Evolutionary conservation across 371 early-diverging fungal genomes (phyloP).

Genomic region (Rhizopus delemar): DNA sequence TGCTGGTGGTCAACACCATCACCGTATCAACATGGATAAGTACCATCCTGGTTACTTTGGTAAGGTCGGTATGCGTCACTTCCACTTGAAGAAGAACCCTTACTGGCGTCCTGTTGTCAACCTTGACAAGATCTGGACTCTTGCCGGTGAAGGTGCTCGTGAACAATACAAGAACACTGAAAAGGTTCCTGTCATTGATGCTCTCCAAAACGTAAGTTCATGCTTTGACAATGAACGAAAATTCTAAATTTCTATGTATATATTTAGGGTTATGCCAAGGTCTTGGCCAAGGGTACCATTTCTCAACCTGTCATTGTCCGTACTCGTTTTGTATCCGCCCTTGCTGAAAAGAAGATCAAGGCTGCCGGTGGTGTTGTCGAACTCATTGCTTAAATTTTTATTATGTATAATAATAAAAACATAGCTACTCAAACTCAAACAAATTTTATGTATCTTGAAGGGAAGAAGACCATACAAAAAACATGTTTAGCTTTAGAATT

Average conservation of each 20-base stretch:
- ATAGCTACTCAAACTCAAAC: too few species aligned
- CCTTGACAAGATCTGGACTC: slow-evolving; percentile 92
- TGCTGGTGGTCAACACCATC: slow-evolving; percentile 99
- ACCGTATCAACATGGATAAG: slow-evolving; percentile 99
- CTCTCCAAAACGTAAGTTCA: slow-evolving; percentile 67
- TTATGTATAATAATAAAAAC: too few species aligned
- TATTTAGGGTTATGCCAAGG: slow-evolving; percentile 90
- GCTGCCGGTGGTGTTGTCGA: slow-evolving; percentile 89
- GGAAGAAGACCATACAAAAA: too few species aligned
- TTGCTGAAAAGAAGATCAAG: slow-evolving; percentile 99
- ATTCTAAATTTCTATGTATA: neutral
- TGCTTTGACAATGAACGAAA: neutral
- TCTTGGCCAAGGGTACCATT: slow-evolving; percentile 94
- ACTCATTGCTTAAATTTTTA: slow-evolving; percentile 27
- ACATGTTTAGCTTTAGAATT: too few species aligned
- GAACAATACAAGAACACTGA: slow-evolving; percentile 86
- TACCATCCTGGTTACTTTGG: slow-evolving; percentile 99
- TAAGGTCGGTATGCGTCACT: slow-evolving; percentile 99
- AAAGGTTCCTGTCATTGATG: slow-evolving; percentile 92
- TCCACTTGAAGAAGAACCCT: slow-evolving; percentile 95
- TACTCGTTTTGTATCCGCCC: slow-evolving; percentile 91
- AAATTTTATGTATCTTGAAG: neutral
- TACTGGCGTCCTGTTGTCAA: slow-evolving; percentile 89
- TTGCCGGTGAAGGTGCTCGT: slow-evolving; percentile 91
- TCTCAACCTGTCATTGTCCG: slow-evolving; percentile 98